Conservation (phyloP, 352 stramenopile genomes). For the Phytophthora sansomeana region DNA sequence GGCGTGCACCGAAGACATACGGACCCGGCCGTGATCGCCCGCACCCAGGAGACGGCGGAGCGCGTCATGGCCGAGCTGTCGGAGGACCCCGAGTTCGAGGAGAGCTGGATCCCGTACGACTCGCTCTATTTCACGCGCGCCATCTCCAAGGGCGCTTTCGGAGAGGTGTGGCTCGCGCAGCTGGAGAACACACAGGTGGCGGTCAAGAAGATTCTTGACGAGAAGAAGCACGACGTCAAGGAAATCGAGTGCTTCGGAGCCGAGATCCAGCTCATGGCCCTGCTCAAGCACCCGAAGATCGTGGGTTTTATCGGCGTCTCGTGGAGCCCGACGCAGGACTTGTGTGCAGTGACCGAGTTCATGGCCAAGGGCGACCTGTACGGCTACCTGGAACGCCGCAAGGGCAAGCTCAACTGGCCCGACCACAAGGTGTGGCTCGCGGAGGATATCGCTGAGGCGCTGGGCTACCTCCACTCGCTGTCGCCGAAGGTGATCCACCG, state of each 20-base stretch:
- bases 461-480: conserved; percentile 86
- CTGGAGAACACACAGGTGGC: conserved; percentile 82
- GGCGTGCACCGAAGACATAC: conserved; percentile 31
- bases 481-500: conserved; percentile 86
- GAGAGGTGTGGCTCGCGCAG: conserved; percentile 84
- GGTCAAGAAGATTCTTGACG: conserved; percentile 83
- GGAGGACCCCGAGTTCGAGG: conserved; percentile 56
- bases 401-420: conserved; percentile 40
- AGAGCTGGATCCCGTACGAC: conserved; percentile 69
- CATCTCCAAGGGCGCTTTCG: conserved; percentile 81
- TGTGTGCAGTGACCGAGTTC: conserved; percentile 62
- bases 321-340: conserved; percentile 56
- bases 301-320: conserved; percentile 56
- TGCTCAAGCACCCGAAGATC: conserved; percentile 63
- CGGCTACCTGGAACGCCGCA: conserved; percentile 38
- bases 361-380: conserved; percentile 62
- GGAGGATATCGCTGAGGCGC: conserved; percentile 72
- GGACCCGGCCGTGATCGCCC: conserved; percentile 33
- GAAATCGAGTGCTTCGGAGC: conserved; percentile 78
- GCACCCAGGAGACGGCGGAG: conserved; percentile 50
- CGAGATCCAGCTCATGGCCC: conserved; percentile 61
- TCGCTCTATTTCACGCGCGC: conserved; percentile 82
- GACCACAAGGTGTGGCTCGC: conserved; percentile 48
- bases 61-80: conserved; percentile 74
- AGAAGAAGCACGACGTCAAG: conserved; percentile 84